Conservation (phyloP, 108 stramenopile genomes). For the Cyclotella choctawhatcheeana region DNA sequence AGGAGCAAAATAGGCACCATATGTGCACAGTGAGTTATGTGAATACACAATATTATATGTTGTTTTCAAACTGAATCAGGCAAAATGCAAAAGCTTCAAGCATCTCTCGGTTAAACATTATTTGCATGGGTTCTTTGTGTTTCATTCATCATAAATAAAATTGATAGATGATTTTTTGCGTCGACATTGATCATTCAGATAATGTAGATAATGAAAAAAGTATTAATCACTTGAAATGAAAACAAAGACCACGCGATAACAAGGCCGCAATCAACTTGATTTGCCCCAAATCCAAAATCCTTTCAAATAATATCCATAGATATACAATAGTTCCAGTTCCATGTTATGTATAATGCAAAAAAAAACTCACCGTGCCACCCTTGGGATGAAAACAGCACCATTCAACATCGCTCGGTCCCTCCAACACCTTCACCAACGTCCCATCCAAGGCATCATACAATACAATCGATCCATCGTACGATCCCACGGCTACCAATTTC, state of each 20-base stretch:
- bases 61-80: too few species aligned
- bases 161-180: not conserved
- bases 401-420: constrained; percentile 96
- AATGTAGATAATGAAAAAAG: constrained; percentile 15
- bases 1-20: too few species aligned
- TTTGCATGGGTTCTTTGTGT: too few species aligned
- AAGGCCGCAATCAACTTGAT: not conserved
- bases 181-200: constrained; percentile 4
- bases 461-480: constrained; percentile 86
- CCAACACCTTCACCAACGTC: constrained; percentile 62
- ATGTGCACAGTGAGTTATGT: too few species aligned
- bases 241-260: not conserved
- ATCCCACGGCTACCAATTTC: constrained; percentile 73
- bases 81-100: too few species aligned
- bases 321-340: too few species aligned
- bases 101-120: too few species aligned
- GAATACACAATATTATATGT: too few species aligned
- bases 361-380: constrained; percentile 67
- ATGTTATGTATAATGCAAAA: too few species aligned
- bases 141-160: constrained; percentile 4
- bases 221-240: not conserved
- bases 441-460: constrained; percentile 80
- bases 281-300: not conserved
- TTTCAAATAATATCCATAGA: not conserved
- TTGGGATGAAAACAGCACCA: constrained; percentile 94